Evolutionary conservation across 2,329 filamentous ascomycete species (phyloP), one percentile per base, ranked within the genome.

Genomic region (Davidsoniella neocaledoniae): DNA sequence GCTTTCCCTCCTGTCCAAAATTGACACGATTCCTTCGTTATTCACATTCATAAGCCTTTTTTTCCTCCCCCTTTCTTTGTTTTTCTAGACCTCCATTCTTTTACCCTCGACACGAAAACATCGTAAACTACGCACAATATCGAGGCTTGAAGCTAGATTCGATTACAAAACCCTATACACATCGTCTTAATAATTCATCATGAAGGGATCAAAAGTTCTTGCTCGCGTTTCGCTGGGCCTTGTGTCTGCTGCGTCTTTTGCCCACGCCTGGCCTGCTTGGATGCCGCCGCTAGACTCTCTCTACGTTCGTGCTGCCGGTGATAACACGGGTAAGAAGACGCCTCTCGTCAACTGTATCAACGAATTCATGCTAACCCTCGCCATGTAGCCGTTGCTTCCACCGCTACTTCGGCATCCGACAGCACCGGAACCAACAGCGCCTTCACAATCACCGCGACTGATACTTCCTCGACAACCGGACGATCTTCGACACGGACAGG

Each of bases 231-330:
- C 73, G 47, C 55, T 72, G 50, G 65, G 76, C 56, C 65, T 79
- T 14, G 63, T 63, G 41, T 68, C 75, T 29, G 61, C 77, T 48
- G 63, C 71, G 7, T 66, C 70, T 14, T 55, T 74, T 19, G 68
- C 68, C n/a, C 67, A 72, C 49, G 74, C 69, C 51, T 78, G 74
- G 75, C 70, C 74, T 17, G 63, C 61, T 54, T 77, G 71, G 69
- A 62, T 78, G 16, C 67, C 72, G 10, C 44, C 69, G 36, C 70
- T 77, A 55, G 45, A 47, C 42, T 59, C 69, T 12, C 59, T 81
- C 36, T 63, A 79, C 39, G 73, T 72, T 46, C 68, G 73, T 53
- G 65, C 67, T 54, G 65, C 72, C 54, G 61, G 46, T 46, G 51
- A 53, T 17, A 42, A 55, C 19, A 49, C 50, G 21, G 52, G 51